Conservation (phyloP, 345 rosid genomes). For the Syzygium grande region DNA sequence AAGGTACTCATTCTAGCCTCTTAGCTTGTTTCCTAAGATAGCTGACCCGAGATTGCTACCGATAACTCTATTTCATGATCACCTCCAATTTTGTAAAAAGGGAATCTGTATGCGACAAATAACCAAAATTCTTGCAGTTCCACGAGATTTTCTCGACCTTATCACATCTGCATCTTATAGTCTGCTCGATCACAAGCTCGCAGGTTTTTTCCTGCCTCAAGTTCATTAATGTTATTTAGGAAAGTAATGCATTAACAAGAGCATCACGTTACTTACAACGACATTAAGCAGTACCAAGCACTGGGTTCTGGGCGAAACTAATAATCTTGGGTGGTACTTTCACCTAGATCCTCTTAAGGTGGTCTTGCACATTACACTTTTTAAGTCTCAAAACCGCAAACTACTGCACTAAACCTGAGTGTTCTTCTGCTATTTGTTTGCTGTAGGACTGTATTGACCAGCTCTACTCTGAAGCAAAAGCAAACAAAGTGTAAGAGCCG, state of each 20-base stretch:
- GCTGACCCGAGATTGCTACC: not conserved
- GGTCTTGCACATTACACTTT: not conserved
- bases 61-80: not conserved
- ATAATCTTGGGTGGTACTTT: not conserved
- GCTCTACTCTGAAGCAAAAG: constrained; percentile 70
- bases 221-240: not conserved
- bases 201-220: not conserved
- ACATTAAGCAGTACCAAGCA: not conserved
- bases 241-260: not conserved
- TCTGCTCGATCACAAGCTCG: not conserved
- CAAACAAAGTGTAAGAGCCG: constrained; percentile 14
- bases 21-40: not conserved
- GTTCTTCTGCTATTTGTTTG: not conserved
- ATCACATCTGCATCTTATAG: not conserved
- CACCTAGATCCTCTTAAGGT: not conserved
- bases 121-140: not conserved
- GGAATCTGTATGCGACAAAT: not conserved
- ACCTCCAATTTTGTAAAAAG: not conserved
- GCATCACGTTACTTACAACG: not conserved
- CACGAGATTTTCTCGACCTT: not conserved
- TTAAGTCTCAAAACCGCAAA: not conserved
- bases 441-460: constrained; percentile 54
- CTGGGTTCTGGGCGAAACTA: not conserved
- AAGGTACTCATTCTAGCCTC: constrained; percentile 32
- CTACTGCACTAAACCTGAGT: not conserved